phyloP scores from a whole-genome alignment of 441 rosid species.

The Capsella rubella region DNA sequence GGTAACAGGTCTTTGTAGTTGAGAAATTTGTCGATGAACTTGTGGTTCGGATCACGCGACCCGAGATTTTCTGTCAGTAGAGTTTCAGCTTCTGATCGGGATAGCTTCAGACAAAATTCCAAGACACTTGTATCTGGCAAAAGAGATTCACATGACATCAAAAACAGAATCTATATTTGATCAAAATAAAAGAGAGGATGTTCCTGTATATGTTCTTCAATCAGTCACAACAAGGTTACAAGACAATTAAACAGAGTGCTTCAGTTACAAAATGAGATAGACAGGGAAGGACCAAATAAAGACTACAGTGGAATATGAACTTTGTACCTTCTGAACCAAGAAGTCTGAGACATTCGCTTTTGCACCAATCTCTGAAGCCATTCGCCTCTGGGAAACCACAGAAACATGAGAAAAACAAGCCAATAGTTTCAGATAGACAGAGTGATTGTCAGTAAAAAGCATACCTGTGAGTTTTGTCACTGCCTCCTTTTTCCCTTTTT shows the following conservation, averaged over 20 bases:
- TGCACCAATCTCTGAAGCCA: conserved; percentile 98
- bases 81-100: conserved; percentile 92
- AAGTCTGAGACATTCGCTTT: conserved; percentile 84
- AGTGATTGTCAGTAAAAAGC: conserved; percentile 8
- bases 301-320: conserved; percentile 8
- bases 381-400: conserved; percentile 75
- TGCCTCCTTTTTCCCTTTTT: conserved; percentile 67
- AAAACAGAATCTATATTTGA: conserved; percentile 12
- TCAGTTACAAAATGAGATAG: background rate
- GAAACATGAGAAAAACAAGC: conserved; percentile 30
- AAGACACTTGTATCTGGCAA: conserved; percentile 83
- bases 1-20: conserved; percentile 82
- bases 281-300: background rate
- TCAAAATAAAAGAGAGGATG: background rate
- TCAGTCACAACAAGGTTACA: conserved; percentile 4
- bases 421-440: background rate
- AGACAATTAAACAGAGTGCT: background rate
- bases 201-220: background rate
- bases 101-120: conserved; percentile 93
- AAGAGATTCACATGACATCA: conserved; percentile 23
- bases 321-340: conserved; percentile 81
- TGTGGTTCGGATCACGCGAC: conserved; percentile 74
- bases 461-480: conserved; percentile 76
- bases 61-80: conserved; percentile 87
- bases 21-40: conserved; percentile 92